Percentiles rank a stretch among this genome's conserved stretches.
phyloP scores from a whole-genome alignment of 495 filamentous ascomycete species.

The Aspergillus funiculosus region DNA sequence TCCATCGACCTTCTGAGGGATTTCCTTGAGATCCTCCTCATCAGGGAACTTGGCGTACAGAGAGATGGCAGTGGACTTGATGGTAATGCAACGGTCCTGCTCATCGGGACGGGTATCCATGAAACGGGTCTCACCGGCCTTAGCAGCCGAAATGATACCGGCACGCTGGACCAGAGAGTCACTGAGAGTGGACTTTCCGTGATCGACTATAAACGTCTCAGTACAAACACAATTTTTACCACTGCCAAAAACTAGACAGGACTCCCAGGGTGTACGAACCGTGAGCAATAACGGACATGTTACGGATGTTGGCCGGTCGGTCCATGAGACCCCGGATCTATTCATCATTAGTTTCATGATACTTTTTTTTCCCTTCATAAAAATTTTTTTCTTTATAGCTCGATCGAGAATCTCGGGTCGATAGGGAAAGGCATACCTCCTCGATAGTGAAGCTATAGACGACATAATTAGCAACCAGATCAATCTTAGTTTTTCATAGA shows the following conservation, averaged over 20 bases:
- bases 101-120: slow-evolving; percentile 97
- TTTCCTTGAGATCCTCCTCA: slow-evolving; percentile 89
- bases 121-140: slow-evolving; percentile 91
- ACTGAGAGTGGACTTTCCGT: slow-evolving; percentile 99
- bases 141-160: slow-evolving; percentile 98
- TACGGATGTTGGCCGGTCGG: slow-evolving; percentile 94
- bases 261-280: slow-evolving; percentile 58
- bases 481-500: neutral
- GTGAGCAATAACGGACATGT: slow-evolving; percentile 99
- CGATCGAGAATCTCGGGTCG: neutral
- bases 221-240: slow-evolving; percentile 5
- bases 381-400: slow-evolving; percentile 1
- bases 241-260: neutral
- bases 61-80: slow-evolving; percentile 99
- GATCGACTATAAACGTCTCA: slow-evolving; percentile 67
- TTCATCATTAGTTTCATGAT: slow-evolving; percentile 13
- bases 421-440: slow-evolving; percentile 53
- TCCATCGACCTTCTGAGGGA: slow-evolving; percentile 81
- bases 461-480: slow-evolving; percentile 24
- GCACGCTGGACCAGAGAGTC: slow-evolving; percentile 98
- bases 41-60: slow-evolving; percentile 81
- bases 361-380: neutral
- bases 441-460: slow-evolving; percentile 91
- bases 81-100: slow-evolving; percentile 99
- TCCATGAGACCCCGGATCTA: slow-evolving; percentile 94